phyloP scores from a whole-genome alignment of 75 land plant species.

The Cryptomeria japonica region DNA sequence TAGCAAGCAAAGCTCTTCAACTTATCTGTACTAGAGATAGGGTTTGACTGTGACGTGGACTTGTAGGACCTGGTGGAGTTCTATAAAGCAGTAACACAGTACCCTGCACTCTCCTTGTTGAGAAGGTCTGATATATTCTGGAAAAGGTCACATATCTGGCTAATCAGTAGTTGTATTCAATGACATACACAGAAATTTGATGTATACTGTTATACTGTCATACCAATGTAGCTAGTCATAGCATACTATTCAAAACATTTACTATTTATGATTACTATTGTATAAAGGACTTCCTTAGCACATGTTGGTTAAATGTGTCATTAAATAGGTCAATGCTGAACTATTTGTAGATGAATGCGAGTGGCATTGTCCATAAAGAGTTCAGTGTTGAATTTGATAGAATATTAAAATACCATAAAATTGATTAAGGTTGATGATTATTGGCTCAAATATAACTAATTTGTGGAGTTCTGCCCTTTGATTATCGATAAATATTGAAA shows the following conservation, averaged over 20 bases:
- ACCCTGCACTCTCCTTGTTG: background rate
- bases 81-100: background rate
- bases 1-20: background rate
- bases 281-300: background rate
- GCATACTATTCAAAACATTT: background rate
- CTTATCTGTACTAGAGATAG: background rate
- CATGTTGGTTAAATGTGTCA: background rate
- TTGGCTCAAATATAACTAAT: background rate
- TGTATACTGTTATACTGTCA: background rate
- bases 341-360: background rate
- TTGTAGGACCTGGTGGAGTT: background rate
- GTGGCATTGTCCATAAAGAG: background rate
- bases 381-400: background rate
- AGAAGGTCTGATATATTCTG: background rate
- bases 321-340: background rate
- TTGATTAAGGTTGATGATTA: background rate
- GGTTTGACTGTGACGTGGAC: background rate
- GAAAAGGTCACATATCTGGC: background rate
- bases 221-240: background rate
- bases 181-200: background rate
- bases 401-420: background rate
- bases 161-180: background rate
- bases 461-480: conserved; percentile 21
- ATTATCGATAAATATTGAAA: background rate
- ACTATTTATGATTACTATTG: background rate